Conservation (phyloP, 768 basidiomycete genomes). For the Porpolomopsis calyptriformis region DNA sequence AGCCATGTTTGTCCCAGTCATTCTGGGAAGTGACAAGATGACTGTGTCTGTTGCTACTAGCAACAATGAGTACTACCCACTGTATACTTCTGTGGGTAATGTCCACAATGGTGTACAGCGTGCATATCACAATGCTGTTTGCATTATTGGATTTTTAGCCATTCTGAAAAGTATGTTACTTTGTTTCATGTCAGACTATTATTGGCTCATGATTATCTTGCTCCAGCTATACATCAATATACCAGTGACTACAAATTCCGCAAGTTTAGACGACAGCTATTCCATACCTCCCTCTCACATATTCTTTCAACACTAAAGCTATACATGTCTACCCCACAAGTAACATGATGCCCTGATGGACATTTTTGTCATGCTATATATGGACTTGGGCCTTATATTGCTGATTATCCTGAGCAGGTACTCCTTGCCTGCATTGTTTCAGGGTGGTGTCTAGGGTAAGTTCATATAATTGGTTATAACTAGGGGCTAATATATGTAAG, state of each 20-base stretch:
- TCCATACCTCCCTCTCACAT: conserved; percentile 14
- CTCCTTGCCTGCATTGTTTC: conserved; percentile 16
- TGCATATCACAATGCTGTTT: conserved; percentile 20
- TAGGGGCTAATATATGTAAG: background rate
- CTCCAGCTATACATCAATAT: conserved; percentile 11
- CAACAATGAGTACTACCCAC: conserved; percentile 28
- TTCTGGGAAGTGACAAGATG: conserved; percentile 32
- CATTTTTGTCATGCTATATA: conserved; percentile 17
- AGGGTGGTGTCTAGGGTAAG: conserved; percentile 20
- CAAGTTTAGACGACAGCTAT: conserved; percentile 17
- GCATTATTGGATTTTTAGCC: conserved; percentile 23
- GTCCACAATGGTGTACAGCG: conserved; percentile 20
- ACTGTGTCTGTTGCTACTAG: conserved; percentile 31
- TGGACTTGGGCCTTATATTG: conserved; percentile 20
- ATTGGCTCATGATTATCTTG: background rate
- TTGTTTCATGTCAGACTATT: background rate
- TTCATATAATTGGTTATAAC: conserved; percentile 2
- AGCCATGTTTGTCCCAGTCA: conserved; percentile 21
- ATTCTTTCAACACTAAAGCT: conserved; percentile 14
- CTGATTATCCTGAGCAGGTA: conserved; percentile 21
- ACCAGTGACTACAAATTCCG: conserved; percentile 11
- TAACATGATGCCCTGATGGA: conserved; percentile 19
- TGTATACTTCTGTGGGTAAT: conserved; percentile 23
- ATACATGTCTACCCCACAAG: conserved; percentile 17
- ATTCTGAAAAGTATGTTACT: conserved; percentile 25